Percentiles rank a stretch among this genome's conserved stretches.
Evolutionary conservation across 352 stramenopile species (phyloP).

Genomic region (Lagenidium giganteum): DNA sequence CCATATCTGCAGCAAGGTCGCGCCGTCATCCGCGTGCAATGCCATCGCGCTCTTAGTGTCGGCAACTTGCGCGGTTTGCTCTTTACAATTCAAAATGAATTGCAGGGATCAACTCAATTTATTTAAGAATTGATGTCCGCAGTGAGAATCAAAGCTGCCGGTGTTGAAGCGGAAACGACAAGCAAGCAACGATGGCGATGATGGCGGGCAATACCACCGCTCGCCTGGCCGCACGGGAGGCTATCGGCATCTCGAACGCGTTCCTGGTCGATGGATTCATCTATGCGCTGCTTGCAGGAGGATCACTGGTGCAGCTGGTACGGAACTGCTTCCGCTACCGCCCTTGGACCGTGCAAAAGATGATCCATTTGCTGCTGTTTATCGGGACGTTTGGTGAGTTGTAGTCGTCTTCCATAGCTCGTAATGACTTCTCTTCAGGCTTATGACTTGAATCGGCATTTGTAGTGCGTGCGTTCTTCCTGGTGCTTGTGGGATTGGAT

Average conservation of each 20-base stretch:
- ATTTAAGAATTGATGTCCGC: conserved; percentile 11
- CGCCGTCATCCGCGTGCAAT: conserved; percentile 18
- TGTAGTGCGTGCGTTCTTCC: conserved; percentile 60
- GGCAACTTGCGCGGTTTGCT: no score
- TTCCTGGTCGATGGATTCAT: conserved; percentile 68
- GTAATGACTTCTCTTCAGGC: not conserved
- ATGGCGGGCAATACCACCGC: not conserved
- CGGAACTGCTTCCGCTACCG: conserved; percentile 82
- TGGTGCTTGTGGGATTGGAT: conserved; percentile 65
- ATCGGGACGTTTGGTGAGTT: conserved; percentile 55
- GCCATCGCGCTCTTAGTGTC: not conserved
- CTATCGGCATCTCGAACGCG: conserved; percentile 47
- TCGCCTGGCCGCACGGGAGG: no score
- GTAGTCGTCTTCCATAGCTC: not conserved
- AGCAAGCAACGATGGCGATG: conserved; percentile 1
- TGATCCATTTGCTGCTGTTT: conserved; percentile 83
- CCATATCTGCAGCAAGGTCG: conserved; percentile 65
- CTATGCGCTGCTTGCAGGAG: conserved; percentile 60
- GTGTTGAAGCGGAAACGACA: conserved; percentile 9
- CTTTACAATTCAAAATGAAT: no score
- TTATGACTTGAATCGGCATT: not conserved
- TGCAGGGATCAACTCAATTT: no score
- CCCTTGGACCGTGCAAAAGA: conserved; percentile 85
- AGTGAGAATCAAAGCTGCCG: no score
- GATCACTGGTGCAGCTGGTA: conserved; percentile 58